A percentile compares a stretch with the other conserved stretches of the same genome.
Evolutionary conservation across 495 filamentous ascomycete genomes (phyloP).

Genomic region (Coniosporium apollinis): DNA sequence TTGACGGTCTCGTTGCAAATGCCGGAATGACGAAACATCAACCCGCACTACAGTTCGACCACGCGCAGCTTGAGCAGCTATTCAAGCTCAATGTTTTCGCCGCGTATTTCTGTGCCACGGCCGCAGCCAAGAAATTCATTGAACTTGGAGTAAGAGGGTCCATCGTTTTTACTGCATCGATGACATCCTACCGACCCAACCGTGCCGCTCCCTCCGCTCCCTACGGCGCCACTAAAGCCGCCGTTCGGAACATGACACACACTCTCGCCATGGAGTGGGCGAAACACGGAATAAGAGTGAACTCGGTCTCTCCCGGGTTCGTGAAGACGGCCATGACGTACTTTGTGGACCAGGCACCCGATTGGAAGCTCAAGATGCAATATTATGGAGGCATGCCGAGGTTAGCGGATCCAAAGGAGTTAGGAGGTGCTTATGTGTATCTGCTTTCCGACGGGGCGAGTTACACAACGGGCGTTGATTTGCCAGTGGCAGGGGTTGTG

Average conservation of each 20-base stretch:
- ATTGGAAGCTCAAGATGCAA: constrained; percentile 26
- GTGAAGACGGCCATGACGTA: constrained; percentile 25
- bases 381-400: constrained; percentile 31
- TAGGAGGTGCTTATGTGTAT: constrained; percentile 28
- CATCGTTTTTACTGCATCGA: constrained; percentile 30
- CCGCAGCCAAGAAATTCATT: constrained; percentile 26
- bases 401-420: constrained; percentile 23
- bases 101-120: constrained; percentile 24
- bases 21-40: constrained; percentile 32
- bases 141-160: constrained; percentile 27
- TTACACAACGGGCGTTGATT: constrained; percentile 24
- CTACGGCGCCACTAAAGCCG: constrained; percentile 20
- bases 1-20: constrained; percentile 25
- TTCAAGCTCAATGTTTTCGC: constrained; percentile 32
- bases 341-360: constrained; percentile 22
- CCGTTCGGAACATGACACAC: constrained; percentile 23
- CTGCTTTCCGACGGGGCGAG: constrained; percentile 21
- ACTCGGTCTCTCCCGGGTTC: constrained; percentile 21
- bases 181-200: constrained; percentile 32
- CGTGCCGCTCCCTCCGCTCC: constrained; percentile 19
- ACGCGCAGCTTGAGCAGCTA: constrained; percentile 23
- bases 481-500: constrained; percentile 27
- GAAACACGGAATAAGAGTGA: constrained; percentile 29
- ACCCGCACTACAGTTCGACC: constrained; percentile 26
- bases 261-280: constrained; percentile 33